Conservation (phyloP, 331 rosid species). For the Erythrophleum ivorense region DNA sequence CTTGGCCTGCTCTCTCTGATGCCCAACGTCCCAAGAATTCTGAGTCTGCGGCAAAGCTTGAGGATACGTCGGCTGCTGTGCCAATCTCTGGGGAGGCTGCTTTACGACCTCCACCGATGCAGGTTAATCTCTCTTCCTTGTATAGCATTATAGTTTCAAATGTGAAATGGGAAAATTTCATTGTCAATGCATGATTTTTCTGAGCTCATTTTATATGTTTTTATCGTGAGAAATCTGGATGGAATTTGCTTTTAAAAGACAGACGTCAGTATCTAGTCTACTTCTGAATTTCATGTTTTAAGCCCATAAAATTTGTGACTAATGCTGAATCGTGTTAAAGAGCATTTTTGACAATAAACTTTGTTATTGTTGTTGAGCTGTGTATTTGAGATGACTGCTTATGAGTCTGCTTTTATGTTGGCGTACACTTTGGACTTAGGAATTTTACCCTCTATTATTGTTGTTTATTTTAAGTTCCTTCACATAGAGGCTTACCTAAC, state of each 20-base stretch:
- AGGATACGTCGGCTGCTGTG: constrained; percentile 41
- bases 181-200: neutral
- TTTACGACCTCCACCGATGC: constrained; percentile 51
- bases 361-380: neutral
- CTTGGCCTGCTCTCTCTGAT: constrained; percentile 92
- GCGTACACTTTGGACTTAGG: neutral
- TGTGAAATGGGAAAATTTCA: neutral
- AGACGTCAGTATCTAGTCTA: neutral
- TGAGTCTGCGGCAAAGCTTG: constrained; percentile 53
- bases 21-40: constrained; percentile 69
- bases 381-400: neutral
- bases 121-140: constrained; percentile 45
- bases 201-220: neutral
- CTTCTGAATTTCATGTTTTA: constrained; percentile 13
- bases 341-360: neutral
- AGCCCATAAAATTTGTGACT: neutral
- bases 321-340: neutral
- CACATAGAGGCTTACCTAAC: neutral
- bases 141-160: constrained; percentile 4
- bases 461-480: neutral
- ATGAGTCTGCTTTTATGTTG: neutral
- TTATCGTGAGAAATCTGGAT: neutral
- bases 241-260: constrained; percentile 24
- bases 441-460: neutral
- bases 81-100: constrained; percentile 45